Evolutionary conservation across 768 basidiomycete species (phyloP), one percentile per base, ranked within the genome.

Genomic region (Termitomyces sp.): DNA sequence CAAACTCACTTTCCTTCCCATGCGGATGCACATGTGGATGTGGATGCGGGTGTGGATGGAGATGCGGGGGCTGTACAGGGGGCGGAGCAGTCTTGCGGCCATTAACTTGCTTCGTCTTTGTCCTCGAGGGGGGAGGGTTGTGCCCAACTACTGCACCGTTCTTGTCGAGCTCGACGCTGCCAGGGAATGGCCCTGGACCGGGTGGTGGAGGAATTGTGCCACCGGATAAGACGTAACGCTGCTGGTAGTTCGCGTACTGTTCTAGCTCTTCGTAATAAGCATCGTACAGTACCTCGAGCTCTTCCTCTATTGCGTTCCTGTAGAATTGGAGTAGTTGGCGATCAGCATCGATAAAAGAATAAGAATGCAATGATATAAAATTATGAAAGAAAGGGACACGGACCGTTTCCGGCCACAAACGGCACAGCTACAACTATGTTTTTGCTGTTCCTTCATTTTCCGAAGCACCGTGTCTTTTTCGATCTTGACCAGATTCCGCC

Each of bases 221-320:
- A 65, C 91, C 89, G 61, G 90, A 93, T 64, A 85, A 84, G 65
- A 92, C 89, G 77, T 93, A 94, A 74, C 87, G 91, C 83, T 93
- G 90, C 81, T 96, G 93, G 77, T 91, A 90, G 75, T 92, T 90
- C 74, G 95, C 97, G 84, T 98, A 98, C 78, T 90, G 87, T 82
- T 97, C 93, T 79, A 99, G 88, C 82, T 98, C 96, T 73, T 97
- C 93, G 85, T 98, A 98, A 83, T 98, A 99, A 79, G 95, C 94
- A 83, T 98, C 96, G 84, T 99, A 99, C 76, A 98, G 87, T 78
- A 94, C 92, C 80, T 98, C 93, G 73, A 99, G 89, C 80, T 99
- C 97, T 77, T 95, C 92, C 79, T 99, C 97, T 78, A 99, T 98
- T 60, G 95, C 95, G 77, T 89, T 88, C 65, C 92, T 95, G 64